Conservation (phyloP, 1,284 basidiomycete genomes). For the Takashimella koratensis region DNA sequence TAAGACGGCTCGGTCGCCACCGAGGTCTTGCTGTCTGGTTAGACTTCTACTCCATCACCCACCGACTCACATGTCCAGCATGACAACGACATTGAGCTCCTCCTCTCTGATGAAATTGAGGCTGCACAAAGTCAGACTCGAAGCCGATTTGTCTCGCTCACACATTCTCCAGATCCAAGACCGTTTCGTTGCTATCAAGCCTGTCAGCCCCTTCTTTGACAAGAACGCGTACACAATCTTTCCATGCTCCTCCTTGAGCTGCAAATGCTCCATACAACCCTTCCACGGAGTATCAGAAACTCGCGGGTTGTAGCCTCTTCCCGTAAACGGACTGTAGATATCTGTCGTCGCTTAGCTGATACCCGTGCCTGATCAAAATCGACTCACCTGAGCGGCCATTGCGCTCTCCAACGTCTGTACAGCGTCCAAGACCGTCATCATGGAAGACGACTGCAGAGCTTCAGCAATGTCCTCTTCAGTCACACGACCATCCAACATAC, state of each 20-base stretch:
- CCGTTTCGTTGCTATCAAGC: too few species aligned
- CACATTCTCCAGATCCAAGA: too few species aligned
- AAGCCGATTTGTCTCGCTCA: too few species aligned
- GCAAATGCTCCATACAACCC: constrained; percentile 8
- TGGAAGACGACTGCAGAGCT: constrained; percentile 10
- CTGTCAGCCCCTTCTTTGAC: too few species aligned
- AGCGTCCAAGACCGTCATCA: constrained; percentile 12
- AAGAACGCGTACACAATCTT: not conserved
- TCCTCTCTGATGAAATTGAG: constrained; percentile 7
- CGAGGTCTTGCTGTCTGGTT: constrained; percentile 7
- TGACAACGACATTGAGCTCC: constrained; percentile 5
- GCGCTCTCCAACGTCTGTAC: constrained; percentile 13
- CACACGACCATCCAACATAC: too few species aligned
- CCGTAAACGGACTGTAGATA: constrained; percentile 18
- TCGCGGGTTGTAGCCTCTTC: constrained; percentile 12
- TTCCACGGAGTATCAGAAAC: constrained; percentile 11
- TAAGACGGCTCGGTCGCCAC: constrained; percentile 5
- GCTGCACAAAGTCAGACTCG: not conserved
- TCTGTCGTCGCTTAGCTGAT: not conserved
- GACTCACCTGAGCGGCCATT: constrained; percentile 4
- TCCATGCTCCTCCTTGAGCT: constrained; percentile 16
- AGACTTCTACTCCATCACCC: not conserved
- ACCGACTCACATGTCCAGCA: constrained; percentile 9
- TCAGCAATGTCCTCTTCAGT: not conserved
- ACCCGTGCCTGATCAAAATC: not conserved